Evolutionary conservation across 495 filamentous ascomycete genomes (phyloP).

Genomic region (Talaromyces trachyspermus): DNA sequence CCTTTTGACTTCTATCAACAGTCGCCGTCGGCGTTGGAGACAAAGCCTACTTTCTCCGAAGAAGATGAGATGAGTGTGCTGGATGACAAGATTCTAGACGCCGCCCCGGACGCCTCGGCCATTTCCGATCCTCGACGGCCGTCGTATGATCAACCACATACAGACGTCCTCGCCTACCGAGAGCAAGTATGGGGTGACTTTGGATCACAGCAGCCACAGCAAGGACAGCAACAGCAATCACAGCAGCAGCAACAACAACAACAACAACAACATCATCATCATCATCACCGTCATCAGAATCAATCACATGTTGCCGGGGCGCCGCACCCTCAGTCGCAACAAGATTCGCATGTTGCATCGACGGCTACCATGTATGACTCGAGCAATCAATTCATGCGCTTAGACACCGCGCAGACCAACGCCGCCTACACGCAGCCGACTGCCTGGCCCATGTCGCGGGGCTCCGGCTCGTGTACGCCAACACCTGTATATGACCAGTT

Average conservation of each 20-base stretch:
- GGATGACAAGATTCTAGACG: slow-evolving; percentile 78
- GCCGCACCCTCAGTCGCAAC: slow-evolving; percentile 23
- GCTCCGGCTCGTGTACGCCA: slow-evolving; percentile 53
- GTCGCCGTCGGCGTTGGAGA: slow-evolving; percentile 54
- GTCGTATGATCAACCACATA: slow-evolving; percentile 56
- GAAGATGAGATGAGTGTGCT: slow-evolving; percentile 77
- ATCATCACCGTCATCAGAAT: slow-evolving; percentile 4
- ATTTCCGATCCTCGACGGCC: slow-evolving; percentile 57
- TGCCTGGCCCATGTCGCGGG: slow-evolving; percentile 35
- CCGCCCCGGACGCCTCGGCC: slow-evolving; percentile 62
- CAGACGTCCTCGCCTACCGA: slow-evolving; percentile 66
- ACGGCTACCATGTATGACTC: slow-evolving; percentile 29
- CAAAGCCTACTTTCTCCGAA: slow-evolving; percentile 57
- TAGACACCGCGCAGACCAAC: slow-evolving; percentile 44
- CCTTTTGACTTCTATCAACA: slow-evolving; percentile 54
- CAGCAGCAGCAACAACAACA: slow-evolving; percentile 15
- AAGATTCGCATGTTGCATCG: slow-evolving; percentile 27
- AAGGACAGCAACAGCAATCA: slow-evolving; percentile 27
- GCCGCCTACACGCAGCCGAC: slow-evolving; percentile 44
- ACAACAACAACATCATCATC: slow-evolving; percentile 19
- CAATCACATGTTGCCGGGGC: slow-evolving; percentile 7
- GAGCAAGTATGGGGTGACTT: slow-evolving; percentile 71
- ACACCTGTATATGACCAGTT: slow-evolving; percentile 57
- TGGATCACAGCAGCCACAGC: slow-evolving; percentile 33
- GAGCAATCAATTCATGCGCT: slow-evolving; percentile 48